A percentile compares a stretch with the other conserved stretches of the same genome.
Conservation (phyloP, 1,284 basidiomycete genomes). For the Neotropicomus parvogracilis region DNA sequence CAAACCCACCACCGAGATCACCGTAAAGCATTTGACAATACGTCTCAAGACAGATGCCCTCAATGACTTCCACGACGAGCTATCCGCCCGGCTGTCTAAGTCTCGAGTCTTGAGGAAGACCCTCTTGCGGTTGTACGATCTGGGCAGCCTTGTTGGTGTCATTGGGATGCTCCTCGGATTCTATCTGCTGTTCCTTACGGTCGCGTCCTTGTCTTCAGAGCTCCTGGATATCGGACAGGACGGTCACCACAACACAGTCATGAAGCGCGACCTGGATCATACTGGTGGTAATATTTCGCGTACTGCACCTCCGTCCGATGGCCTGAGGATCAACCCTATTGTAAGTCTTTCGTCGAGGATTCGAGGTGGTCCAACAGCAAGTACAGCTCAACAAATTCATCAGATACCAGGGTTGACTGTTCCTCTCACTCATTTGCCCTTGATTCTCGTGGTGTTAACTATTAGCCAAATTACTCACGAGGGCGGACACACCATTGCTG, state of each 20-base stretch:
- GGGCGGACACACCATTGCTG: slow-evolving; percentile 63
- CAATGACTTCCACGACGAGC: slow-evolving; percentile 49
- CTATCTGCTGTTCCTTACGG: slow-evolving; percentile 40
- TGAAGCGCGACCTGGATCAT: slow-evolving; percentile 17
- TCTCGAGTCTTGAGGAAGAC: slow-evolving; percentile 20
- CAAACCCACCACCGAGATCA: slow-evolving; percentile 22
- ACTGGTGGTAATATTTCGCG: background rate
- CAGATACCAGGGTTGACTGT: slow-evolving; percentile 76
- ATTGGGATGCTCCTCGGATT: slow-evolving; percentile 50
- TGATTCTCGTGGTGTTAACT: slow-evolving; percentile 58
- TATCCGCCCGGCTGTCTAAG: slow-evolving; percentile 34
- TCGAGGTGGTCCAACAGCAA: background rate
- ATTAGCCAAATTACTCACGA: slow-evolving; percentile 65
- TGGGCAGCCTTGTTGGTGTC: slow-evolving; percentile 45
- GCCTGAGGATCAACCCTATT: slow-evolving; percentile 39
- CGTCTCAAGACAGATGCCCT: slow-evolving; percentile 51
- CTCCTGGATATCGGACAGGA: slow-evolving; percentile 10
- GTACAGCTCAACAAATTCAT: slow-evolving; percentile 12
- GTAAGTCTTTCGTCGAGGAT: slow-evolving; percentile 34
- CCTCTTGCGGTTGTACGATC: slow-evolving; percentile 44
- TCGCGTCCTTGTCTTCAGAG: slow-evolving; percentile 23
- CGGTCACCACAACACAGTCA: slow-evolving; percentile 7
- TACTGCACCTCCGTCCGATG: slow-evolving; percentile 15
- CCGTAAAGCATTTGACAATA: slow-evolving; percentile 39
- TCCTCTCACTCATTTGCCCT: slow-evolving; percentile 58